phyloP scores from a whole-genome alignment of 164 flowering plant genomes.

The Vitis labrusca region DNA sequence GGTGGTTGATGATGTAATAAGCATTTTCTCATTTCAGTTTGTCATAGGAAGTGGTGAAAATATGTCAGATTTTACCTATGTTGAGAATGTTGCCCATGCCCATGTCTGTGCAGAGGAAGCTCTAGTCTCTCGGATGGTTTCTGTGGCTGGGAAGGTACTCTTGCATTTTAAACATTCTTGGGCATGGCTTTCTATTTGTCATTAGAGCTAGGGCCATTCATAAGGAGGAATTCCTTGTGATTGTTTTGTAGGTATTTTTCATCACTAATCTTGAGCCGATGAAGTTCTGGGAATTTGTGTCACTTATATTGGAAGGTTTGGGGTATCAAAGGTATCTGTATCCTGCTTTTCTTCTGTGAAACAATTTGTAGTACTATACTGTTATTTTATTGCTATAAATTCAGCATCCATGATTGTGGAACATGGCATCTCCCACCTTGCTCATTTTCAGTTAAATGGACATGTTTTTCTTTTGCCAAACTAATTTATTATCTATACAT shows the following conservation, averaged over 20 bases:
- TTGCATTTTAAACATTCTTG: slow-evolving; percentile 2
- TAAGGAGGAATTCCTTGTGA: background rate
- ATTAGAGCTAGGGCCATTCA: background rate
- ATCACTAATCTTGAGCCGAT: slow-evolving; percentile 76
- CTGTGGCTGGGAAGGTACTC: slow-evolving; percentile 85
- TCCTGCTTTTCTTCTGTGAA: slow-evolving; percentile 5
- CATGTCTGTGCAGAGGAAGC: slow-evolving; percentile 83
- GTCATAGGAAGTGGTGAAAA: slow-evolving; percentile 77
- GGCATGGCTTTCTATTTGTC: background rate
- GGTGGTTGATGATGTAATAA: slow-evolving; percentile 26
- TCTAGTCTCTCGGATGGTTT: slow-evolving; percentile 40
- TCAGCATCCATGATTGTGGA: too few species aligned
- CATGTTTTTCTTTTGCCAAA: too few species aligned
- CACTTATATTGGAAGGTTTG: slow-evolving; percentile 58
- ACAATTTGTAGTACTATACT: too few species aligned
- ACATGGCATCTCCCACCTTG: too few species aligned
- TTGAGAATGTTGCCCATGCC: slow-evolving; percentile 81
- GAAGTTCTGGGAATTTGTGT: slow-evolving; percentile 67
- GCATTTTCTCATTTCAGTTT: slow-evolving; percentile 60
- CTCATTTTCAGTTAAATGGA: too few species aligned
- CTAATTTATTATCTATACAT: too few species aligned
- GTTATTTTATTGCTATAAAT: too few species aligned
- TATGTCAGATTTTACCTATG: slow-evolving; percentile 74
- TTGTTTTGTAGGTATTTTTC: slow-evolving; percentile 67
- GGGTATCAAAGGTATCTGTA: slow-evolving; percentile 71